phyloP scores from a whole-genome alignment of 228 moss, liverwort and hornwort genomes.

The Sphagnum fallax region DNA sequence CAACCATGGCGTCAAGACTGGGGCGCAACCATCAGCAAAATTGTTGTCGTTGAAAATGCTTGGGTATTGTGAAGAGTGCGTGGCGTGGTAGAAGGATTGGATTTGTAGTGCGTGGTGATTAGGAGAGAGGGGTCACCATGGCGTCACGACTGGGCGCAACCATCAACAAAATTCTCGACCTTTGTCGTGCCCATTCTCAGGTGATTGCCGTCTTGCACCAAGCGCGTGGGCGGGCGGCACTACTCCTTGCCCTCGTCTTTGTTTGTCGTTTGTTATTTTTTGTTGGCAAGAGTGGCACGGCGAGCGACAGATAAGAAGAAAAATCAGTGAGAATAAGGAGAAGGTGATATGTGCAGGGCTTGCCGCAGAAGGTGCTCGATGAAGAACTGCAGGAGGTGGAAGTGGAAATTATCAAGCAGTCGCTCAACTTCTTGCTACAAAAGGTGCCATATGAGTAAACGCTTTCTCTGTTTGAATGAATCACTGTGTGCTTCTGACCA shows the following conservation, averaged over 20 bases:
- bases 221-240: not conserved
- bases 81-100: too few species aligned
- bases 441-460: conserved; percentile 22
- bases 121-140: conserved; percentile 11
- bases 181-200: conserved; percentile 47
- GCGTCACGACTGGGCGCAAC: conserved; percentile 25
- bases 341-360: conserved; percentile 28
- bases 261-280: too few species aligned
- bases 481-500: too few species aligned
- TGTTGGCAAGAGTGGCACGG: too few species aligned
- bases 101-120: not conserved
- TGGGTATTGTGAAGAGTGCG: too few species aligned
- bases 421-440: conserved; percentile 34
- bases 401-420: conserved; percentile 25
- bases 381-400: conserved; percentile 30
- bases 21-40: too few species aligned
- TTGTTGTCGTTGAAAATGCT: too few species aligned
- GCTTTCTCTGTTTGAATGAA: not conserved
- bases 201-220: conserved; percentile 5
- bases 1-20: too few species aligned
- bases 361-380: conserved; percentile 49
- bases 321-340: too few species aligned
- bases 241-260: too few species aligned
- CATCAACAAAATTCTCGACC: conserved; percentile 51
- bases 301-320: too few species aligned